Evolutionary conservation across 1,139 yeast species (phyloP).

Genomic region (Nakaseomyces sp.): DNA sequence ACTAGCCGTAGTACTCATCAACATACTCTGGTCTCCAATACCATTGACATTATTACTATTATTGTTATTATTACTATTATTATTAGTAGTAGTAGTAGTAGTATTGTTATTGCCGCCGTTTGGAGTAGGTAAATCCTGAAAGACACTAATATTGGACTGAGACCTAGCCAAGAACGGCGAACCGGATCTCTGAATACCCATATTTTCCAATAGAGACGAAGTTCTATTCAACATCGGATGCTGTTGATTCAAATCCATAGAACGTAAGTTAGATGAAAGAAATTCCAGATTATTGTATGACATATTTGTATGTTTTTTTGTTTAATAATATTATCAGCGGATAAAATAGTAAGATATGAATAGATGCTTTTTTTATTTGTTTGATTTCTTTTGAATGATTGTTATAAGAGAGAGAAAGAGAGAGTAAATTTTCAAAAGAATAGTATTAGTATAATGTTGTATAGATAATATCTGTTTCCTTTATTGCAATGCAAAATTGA

Average conservation of each 20-base stretch:
- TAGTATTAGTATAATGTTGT: no score
- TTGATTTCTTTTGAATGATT: neutral
- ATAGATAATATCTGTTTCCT: no score
- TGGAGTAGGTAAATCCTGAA: slow-evolving; percentile 5
- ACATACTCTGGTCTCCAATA: neutral
- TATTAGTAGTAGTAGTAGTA: no score
- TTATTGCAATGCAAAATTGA: no score
- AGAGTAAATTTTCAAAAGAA: no score
- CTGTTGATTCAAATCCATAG: neutral
- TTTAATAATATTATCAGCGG: no score
- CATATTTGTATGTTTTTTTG: neutral
- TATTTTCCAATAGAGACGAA: slow-evolving; percentile 5
- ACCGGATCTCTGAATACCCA: slow-evolving; percentile 7
- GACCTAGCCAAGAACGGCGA: slow-evolving; percentile 6
- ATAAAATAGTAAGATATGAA: no score
- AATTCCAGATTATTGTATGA: slow-evolving; percentile 2
- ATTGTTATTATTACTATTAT: no score
- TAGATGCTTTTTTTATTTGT: neutral
- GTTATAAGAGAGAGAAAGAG: no score
- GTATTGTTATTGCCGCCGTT: no score
- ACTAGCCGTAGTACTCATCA: neutral
- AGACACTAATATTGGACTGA: slow-evolving; percentile 4
- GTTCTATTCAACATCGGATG: slow-evolving; percentile 5
- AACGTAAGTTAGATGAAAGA: slow-evolving; percentile 1
- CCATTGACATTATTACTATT: neutral